Base-by-base conservation (phyloP, 2,329 filamentous ascomycete genomes). In the Aspergillus floridensis region DNA sequence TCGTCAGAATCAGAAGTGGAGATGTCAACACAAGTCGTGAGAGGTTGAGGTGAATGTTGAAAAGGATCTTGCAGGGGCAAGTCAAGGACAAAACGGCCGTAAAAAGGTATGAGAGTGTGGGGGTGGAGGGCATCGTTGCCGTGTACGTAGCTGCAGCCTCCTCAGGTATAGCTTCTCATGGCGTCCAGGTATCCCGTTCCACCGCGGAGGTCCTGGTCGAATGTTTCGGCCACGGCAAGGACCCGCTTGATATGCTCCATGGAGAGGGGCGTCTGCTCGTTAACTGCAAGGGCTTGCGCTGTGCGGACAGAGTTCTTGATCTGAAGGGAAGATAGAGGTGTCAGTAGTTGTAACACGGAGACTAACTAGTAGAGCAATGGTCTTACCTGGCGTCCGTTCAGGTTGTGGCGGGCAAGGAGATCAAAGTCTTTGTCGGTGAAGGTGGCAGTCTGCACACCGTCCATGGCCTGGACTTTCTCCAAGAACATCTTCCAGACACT, bases 271-370 rank as follows among this genome's bases (percentile, higher is more conserved):
- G 88, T 84, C 26, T 84, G 81, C 73, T 92, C 90, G 64, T 91
- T 89, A 49, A 93, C 83, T 1, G 92, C 91, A 16, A 96, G 81
- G 0, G 90, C 89, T 74, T 96, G 91, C 2, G 91, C 91, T 0
- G 90, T 93, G 58, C 89, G 86, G 52, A 96, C 88, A 11, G 89
- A 88, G 72, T 96, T 96, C 80, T 96, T 96, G 81, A 96, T 96
- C 84, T 93, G 81, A 44, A 50, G 49, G 38, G 16, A n/a, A 19
- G 14, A 8, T 16, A n/a, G n/a, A 22, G 16, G 49, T 22, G 14
- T 24, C 6, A 19, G 14, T 19, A 5, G 19, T 38, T 48, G 47
- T 22, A 59, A 26, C 58, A 59, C 53, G 49, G n/a, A 29, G 26
- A 57, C 8, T 21, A 6, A n/a, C 8, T 22, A 35, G 41, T 47